A percentile compares a stretch with the other conserved stretches of the same genome.
Evolutionary conservation across 208 protist species (phyloP).

Genomic region (Phytomonas sp.): DNA sequence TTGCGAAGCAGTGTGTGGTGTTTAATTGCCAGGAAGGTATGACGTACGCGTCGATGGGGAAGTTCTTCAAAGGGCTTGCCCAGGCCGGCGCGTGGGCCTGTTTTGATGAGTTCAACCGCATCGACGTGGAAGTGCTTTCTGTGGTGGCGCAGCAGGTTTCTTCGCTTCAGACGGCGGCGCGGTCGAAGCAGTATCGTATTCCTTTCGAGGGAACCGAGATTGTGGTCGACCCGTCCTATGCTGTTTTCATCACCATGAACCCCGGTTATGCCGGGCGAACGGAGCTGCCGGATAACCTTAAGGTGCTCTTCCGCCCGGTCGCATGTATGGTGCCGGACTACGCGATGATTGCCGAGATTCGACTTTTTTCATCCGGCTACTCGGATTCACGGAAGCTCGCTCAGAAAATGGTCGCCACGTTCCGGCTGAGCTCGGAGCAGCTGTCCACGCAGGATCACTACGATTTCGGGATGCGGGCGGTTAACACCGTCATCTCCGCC

Average conservation of each 20-base stretch:
- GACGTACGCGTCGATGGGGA: conserved; percentile 95
- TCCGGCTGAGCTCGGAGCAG: conserved; percentile 97
- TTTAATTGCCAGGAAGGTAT: conserved; percentile 97
- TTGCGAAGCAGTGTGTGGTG: conserved; percentile 96
- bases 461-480: conserved; percentile 98
- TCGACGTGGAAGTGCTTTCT: conserved; percentile 96
- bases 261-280: conserved; percentile 97
- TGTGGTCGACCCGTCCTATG: conserved; percentile 89
- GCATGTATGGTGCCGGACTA: conserved; percentile 99
- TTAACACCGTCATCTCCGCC: conserved; percentile 97
- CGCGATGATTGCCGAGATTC: conserved; percentile 97
- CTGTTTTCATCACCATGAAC: conserved; percentile 98
- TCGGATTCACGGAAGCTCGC: conserved; percentile 91
- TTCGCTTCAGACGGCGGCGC: conserved; percentile 88
- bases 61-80: conserved; percentile 96
- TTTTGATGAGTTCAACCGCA: conserved; percentile 99
- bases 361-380: conserved; percentile 98
- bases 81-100: conserved; percentile 95
- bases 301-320: conserved; percentile 95
- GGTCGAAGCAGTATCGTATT: conserved; percentile 75
- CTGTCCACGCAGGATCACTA: conserved; percentile 97
- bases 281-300: conserved; percentile 98
- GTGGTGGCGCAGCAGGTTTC: conserved; percentile 96
- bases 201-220: conserved; percentile 94
- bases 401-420: conserved; percentile 96